phyloP scores from a whole-genome alignment of 1,139 yeast species.

The Groenewaldozyma auringiensis region DNA sequence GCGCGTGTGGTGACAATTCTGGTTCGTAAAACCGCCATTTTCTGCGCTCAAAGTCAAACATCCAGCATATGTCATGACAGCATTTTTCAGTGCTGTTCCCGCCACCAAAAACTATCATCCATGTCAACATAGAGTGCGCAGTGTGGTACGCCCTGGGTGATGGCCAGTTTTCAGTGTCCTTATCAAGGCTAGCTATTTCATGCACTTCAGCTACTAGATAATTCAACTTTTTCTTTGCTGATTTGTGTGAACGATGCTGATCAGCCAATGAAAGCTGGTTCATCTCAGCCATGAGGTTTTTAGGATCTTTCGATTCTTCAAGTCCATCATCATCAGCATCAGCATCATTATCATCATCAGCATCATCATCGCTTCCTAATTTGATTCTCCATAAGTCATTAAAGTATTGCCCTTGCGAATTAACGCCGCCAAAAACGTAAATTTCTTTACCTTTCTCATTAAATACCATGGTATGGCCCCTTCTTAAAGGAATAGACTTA shows the following conservation, averaged over 20 bases:
- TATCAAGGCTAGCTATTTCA: constrained; percentile 18
- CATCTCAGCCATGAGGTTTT: background rate
- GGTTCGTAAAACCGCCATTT: background rate
- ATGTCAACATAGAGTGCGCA: constrained; percentile 13
- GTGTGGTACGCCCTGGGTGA: constrained; percentile 18
- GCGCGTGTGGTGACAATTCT: background rate
- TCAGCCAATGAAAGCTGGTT: background rate
- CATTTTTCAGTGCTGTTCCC: background rate
- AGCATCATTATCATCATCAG: background rate
- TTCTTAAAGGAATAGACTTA: constrained; percentile 14
- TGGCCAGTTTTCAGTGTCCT: constrained; percentile 21
- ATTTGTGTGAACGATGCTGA: background rate
- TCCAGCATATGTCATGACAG: constrained; percentile 1
- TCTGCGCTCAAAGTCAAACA: background rate
- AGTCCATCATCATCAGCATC: background rate
- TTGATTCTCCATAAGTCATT: constrained; percentile 22
- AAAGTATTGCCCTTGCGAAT: constrained; percentile 10
- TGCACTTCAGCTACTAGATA: background rate
- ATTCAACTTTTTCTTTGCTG: background rate
- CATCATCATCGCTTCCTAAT: constrained; percentile 4
- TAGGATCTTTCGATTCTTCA: background rate
- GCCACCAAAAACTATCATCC: constrained; percentile 1
- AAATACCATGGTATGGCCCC: constrained; percentile 19
- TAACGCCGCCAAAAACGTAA: constrained; percentile 22
- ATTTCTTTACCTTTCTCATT: constrained; percentile 7